A percentile compares a stretch with the other conserved stretches of the same genome.
Evolutionary conservation across 768 basidiomycete genomes (phyloP).

Genomic region (Tylopilus sp.): DNA sequence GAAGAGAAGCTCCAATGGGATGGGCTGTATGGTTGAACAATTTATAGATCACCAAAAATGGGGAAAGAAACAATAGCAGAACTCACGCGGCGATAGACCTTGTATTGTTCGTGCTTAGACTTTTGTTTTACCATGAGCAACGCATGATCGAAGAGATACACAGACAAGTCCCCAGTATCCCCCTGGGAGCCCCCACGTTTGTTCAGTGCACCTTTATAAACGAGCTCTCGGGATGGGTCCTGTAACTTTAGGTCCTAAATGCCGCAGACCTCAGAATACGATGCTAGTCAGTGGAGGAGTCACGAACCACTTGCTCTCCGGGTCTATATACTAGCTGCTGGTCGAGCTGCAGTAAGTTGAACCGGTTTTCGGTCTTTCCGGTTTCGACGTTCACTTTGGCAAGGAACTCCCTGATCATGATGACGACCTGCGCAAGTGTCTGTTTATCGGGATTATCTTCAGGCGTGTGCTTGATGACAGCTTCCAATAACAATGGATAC

Average conservation of each 20-base stretch:
- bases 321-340: constrained; percentile 87
- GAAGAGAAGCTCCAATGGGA: constrained; percentile 89
- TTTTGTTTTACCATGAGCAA: constrained; percentile 94
- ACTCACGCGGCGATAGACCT: constrained; percentile 89
- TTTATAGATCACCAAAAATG: constrained; percentile 4
- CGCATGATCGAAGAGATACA: constrained; percentile 97
- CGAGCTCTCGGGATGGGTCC: constrained; percentile 86
- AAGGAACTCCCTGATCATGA: constrained; percentile 77
- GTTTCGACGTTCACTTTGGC: constrained; percentile 88
- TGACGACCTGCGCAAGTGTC: constrained; percentile 70
- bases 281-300: neutral
- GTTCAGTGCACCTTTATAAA: constrained; percentile 87
- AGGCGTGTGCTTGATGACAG: constrained; percentile 87
- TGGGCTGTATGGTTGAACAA: constrained; percentile 56
- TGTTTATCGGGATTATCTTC: constrained; percentile 87
- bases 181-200: constrained; percentile 70
- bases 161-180: constrained; percentile 85
- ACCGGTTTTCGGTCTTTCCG: constrained; percentile 93
- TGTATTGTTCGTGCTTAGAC: constrained; percentile 87
- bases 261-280: neutral
- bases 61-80: neutral
- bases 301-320: constrained; percentile 83
- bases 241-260: constrained; percentile 76
- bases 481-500: constrained; percentile 90
- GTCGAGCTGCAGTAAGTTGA: constrained; percentile 92